Evolutionary conservation across 352 stramenopile species (phyloP), one percentile per base, ranked within the genome.

Genomic region (Pythium oligandrum): DNA sequence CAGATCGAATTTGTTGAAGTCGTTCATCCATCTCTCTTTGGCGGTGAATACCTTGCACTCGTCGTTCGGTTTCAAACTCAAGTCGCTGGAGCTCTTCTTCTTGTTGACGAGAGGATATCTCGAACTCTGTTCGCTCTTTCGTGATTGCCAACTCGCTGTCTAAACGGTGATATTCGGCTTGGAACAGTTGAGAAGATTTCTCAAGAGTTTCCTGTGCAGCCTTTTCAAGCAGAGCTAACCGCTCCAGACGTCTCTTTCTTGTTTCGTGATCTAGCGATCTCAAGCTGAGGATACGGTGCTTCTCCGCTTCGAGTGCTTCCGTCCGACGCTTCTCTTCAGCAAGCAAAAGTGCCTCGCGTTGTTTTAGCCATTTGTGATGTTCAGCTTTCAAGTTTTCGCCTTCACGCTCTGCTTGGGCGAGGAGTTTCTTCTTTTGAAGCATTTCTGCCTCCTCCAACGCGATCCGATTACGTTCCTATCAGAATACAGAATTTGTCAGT

Each of bases 391-490:
- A 64, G 11, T 76, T 77, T 7, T 57, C 51, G 2, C 67, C 76
- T 45, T 90, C 69, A 39, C 65, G 46, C 57, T 83, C 64, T 42
- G 88, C 72, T 33, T 84, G 66, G 44, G 75, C 59, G 10, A 93
- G 49, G 26, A 88, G 57, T 37, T 71, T 57, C 55, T 84, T 76
- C 58, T 91, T 95, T 43, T 82, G 65, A 40, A 64, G 31, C 5
- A 92, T 51, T 40, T 86, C 73, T 8, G 66, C 77, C 63, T 94
- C 82, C 43, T 93, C 82, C 36, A 88, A 64, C 31, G 80, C 84
- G 47, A 91, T 93, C 2, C 79, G 76, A 47, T 91, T 89, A 39
- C 84, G 71, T 58, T 94, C 82, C 84, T 94, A 31, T 38, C 10
- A 61, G 43, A 30, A 50, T 44, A 64, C 17, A 38, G 43, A 3